A percentile compares a stretch with the other conserved stretches of the same genome.
Evolutionary conservation across 2,329 filamentous ascomycete genomes (phyloP).

Genomic region (Venturia pyrina): DNA sequence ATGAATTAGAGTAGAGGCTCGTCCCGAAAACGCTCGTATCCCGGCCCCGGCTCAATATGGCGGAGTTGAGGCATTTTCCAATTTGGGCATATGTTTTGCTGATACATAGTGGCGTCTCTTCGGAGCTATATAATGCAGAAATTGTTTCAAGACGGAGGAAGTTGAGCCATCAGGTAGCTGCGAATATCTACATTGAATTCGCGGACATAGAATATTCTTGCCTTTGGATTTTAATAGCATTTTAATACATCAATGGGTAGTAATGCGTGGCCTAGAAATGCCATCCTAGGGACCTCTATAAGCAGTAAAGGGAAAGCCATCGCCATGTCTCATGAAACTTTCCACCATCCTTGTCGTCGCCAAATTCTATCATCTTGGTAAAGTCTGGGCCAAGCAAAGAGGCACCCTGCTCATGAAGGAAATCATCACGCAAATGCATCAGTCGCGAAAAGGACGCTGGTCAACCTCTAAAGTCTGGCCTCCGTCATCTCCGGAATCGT

Average conservation of each 20-base stretch:
- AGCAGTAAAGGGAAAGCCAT: background rate
- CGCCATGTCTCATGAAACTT: background rate
- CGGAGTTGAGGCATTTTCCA: background rate
- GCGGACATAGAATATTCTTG: no score
- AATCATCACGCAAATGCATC: background rate
- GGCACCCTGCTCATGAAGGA: background rate
- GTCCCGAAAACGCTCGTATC: no score
- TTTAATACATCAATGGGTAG: background rate
- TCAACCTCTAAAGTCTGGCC: background rate
- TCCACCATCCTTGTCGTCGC: background rate
- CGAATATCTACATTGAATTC: no score
- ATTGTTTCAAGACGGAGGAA: background rate
- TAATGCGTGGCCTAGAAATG: background rate
- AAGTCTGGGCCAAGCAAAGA: background rate
- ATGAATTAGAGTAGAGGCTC: background rate
- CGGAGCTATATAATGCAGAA: background rate
- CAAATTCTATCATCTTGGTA: background rate
- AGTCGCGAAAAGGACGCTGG: background rate
- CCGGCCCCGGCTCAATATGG: background rate
- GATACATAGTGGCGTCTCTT: background rate
- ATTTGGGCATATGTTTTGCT: background rate
- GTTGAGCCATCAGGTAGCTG: no score
- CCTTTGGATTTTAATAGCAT: background rate
- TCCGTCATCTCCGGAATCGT: constrained; percentile 23
- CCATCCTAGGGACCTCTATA: background rate